Base-by-base conservation (phyloP, 2,329 filamentous ascomycete species). In the Zasmidium angulare region DNA sequence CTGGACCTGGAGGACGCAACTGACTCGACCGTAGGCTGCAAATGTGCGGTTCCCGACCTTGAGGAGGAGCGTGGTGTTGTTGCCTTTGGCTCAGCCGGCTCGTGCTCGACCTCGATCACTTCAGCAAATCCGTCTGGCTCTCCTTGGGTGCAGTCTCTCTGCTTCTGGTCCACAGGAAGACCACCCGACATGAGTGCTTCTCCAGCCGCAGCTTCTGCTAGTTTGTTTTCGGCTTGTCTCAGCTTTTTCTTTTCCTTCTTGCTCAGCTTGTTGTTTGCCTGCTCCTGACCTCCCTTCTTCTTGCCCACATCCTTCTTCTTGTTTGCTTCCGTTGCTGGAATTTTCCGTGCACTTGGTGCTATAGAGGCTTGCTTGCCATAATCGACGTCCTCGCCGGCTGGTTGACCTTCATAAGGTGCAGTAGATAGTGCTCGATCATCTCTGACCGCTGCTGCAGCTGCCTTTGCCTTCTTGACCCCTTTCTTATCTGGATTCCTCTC, bases 101-200 rank as follows among this genome's bases (percentile, higher is more conserved):
- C 6, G 26, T 11, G 11, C 26, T 11, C 6, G 11, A 4, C 26
- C 11, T 29, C 26, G 26, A 4, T 11, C 11, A 29, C 26, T 29
- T 29, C 26, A 11, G 11, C 11, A 29, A 29, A 29, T 4, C 11
- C 26, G 26, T 29, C 26, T 11, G 11, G 26, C 6, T 29, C 6
- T 29, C 11, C 26, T 29, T 11, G 26, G 26, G 4, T 29, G 4
- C 6, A 29, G 26, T 11, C 11, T 14, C 43, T n/a, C 21, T 50
- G 21, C 40, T 55, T 48, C 3, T 14, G 22, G 26, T 55, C 40
- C 6, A 22, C 50, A 2, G 59, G 58, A 3, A 68, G 60, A 14
- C 63, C 67, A 29, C 67, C 68, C 40, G 65, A 66, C 66, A 71
- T 68, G n/a, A 68, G 14, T 1, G 53, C 61, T 26, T 58, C 48